A percentile compares a stretch with the other conserved stretches of the same genome.
phyloP scores from a whole-genome alignment of 345 rosid species.

The Clarkia xantiana region DNA sequence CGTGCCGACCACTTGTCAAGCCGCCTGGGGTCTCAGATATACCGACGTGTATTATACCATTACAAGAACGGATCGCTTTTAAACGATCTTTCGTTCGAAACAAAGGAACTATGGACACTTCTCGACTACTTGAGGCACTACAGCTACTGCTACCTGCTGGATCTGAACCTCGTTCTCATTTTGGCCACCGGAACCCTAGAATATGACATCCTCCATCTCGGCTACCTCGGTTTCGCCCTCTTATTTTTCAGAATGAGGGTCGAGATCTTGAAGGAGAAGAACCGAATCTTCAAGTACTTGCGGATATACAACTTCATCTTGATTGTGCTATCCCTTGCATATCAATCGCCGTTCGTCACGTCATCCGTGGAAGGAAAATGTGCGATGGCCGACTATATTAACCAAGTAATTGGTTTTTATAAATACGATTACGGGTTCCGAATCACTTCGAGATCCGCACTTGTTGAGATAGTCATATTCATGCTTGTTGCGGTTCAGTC shows the following conservation, averaged over 20 bases:
- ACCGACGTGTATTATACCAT: slow-evolving; percentile 16
- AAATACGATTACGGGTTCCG: slow-evolving; percentile 37
- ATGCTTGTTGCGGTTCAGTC: slow-evolving; percentile 33
- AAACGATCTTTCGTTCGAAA: slow-evolving; percentile 26
- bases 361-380: slow-evolving; percentile 17
- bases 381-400: slow-evolving; percentile 12
- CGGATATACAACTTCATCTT: slow-evolving; percentile 30
- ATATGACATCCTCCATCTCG: slow-evolving; percentile 44
- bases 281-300: slow-evolving; percentile 24
- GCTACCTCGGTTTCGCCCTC: slow-evolving; percentile 40
- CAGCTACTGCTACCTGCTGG: slow-evolving; percentile 28
- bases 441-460: slow-evolving; percentile 35
- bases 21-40: slow-evolving; percentile 16
- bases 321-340: slow-evolving; percentile 32
- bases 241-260: slow-evolving; percentile 38
- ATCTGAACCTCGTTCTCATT: slow-evolving; percentile 29
- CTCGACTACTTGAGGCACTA: slow-evolving; percentile 31
- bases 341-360: slow-evolving; percentile 31
- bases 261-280: slow-evolving; percentile 23
- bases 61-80: slow-evolving; percentile 16
- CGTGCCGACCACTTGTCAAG: slow-evolving; percentile 28
- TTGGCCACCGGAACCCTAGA: slow-evolving; percentile 50
- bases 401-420: slow-evolving; percentile 26
- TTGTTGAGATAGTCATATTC: slow-evolving; percentile 34
- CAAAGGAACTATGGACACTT: slow-evolving; percentile 27